phyloP scores from a whole-genome alignment of 2,329 filamentous ascomycete species.

The Talaromyces sp. region DNA sequence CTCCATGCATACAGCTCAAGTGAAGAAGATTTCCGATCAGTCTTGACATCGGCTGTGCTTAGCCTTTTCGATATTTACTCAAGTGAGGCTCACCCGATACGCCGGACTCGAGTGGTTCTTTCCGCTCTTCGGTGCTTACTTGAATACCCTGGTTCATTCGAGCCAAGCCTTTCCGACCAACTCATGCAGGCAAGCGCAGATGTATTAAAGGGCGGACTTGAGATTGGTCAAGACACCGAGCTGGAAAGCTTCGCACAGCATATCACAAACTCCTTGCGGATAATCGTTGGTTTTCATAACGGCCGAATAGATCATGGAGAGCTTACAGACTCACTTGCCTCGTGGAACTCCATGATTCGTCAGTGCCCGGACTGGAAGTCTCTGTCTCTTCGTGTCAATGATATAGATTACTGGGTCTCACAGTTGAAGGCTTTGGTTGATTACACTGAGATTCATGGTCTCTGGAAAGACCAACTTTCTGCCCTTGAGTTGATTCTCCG shows the following conservation, averaged over 20 bases:
- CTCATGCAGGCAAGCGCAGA: slow-evolving; percentile 31
- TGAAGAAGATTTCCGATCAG: slow-evolving; percentile 31
- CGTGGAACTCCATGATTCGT: slow-evolving; percentile 45
- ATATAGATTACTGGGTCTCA: slow-evolving; percentile 51
- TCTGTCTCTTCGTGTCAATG: slow-evolving; percentile 52
- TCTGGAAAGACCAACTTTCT: slow-evolving; percentile 53
- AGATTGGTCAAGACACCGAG: slow-evolving; percentile 29
- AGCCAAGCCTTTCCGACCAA: slow-evolving; percentile 28
- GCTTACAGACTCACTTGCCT: slow-evolving; percentile 35
- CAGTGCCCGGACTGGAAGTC: slow-evolving; percentile 48
- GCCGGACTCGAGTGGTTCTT: slow-evolving; percentile 40
- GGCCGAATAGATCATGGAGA: slow-evolving; percentile 32
- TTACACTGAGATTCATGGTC: slow-evolving; percentile 61
- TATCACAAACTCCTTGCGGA: slow-evolving; percentile 37
- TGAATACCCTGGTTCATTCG: slow-evolving; percentile 34
- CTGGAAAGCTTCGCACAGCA: slow-evolving; percentile 31
- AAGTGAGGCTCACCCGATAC: slow-evolving; percentile 36
- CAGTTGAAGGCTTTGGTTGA: slow-evolving; percentile 59
- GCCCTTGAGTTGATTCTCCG: slow-evolving; percentile 54
- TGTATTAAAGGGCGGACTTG: slow-evolving; percentile 18
- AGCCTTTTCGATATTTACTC: slow-evolving; percentile 40
- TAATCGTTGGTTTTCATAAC: slow-evolving; percentile 39
- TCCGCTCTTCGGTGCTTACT: slow-evolving; percentile 38
- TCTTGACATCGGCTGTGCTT: slow-evolving; percentile 31
- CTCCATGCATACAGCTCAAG: slow-evolving; percentile 28